Evolutionary conservation across 306 rosid species (phyloP).

Genomic region (Corylus americana): DNA sequence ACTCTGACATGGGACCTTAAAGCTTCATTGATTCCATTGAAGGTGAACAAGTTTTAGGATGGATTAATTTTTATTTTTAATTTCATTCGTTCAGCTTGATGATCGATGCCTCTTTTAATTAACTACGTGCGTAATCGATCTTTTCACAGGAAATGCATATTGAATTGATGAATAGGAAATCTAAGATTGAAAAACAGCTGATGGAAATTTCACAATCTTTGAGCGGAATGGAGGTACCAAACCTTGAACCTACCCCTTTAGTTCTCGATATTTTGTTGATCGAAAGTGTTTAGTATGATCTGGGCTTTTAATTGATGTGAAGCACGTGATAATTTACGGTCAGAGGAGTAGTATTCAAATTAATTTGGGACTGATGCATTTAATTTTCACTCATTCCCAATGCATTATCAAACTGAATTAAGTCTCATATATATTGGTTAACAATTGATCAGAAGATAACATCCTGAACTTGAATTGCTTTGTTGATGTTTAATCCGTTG

Average conservation of each 20-base stretch:
- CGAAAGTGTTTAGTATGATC: not conserved
- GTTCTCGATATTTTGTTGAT: not conserved
- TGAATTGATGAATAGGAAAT: constrained; percentile 47
- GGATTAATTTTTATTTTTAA: not conserved
- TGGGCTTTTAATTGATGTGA: not conserved
- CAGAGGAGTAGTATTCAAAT: not conserved
- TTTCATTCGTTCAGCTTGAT: not conserved
- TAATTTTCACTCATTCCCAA: too few species aligned
- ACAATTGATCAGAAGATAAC: too few species aligned
- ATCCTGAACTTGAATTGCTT: too few species aligned
- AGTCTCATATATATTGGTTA: too few species aligned
- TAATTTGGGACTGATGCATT: not conserved
- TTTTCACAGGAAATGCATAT: constrained; percentile 50
- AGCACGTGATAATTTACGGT: not conserved
- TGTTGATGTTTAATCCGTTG: too few species aligned
- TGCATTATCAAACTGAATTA: too few species aligned
- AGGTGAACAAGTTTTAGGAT: constrained; percentile 47
- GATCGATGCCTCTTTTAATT: not conserved
- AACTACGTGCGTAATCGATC: not conserved
- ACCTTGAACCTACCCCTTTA: not conserved
- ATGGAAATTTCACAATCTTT: constrained; percentile 48
- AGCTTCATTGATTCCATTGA: constrained; percentile 32
- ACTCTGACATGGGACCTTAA: constrained; percentile 39
- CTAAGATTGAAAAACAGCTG: constrained; percentile 59
- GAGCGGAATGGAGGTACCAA: constrained; percentile 61